Evolutionary conservation across 768 basidiomycete species (phyloP).

Genomic region (Calocera viscosa): DNA sequence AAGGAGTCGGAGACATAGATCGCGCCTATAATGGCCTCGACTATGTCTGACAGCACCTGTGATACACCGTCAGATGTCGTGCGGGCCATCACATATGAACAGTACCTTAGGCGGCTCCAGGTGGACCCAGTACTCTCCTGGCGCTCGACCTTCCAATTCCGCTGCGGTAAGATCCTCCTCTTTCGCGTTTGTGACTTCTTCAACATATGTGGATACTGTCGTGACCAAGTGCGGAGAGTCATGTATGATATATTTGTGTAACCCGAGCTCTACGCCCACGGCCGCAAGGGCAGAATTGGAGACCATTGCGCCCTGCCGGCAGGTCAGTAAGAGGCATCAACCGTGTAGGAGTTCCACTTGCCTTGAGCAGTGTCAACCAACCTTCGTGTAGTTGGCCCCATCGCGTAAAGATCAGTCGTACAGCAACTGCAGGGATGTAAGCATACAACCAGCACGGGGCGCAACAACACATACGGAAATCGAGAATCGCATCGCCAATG

Average conservation of each 20-base stretch:
- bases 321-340: neutral
- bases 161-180: constrained; percentile 38
- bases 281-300: constrained; percentile 68
- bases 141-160: constrained; percentile 36
- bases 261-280: constrained; percentile 54
- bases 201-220: constrained; percentile 43
- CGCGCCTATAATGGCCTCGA: constrained; percentile 70
- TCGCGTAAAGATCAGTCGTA: constrained; percentile 54
- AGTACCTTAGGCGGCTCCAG: constrained; percentile 64
- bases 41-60: constrained; percentile 63
- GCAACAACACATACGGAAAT: constrained; percentile 47
- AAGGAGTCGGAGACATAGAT: constrained; percentile 66
- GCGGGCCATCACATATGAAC: neutral
- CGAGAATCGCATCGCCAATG: constrained; percentile 74
- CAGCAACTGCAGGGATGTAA: constrained; percentile 42
- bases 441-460: neutral
- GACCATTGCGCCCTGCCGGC: constrained; percentile 63
- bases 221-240: constrained; percentile 42
- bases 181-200: constrained; percentile 33
- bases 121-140: constrained; percentile 68
- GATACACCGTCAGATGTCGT: constrained; percentile 10
- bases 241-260: constrained; percentile 49
- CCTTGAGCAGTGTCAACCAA: constrained; percentile 69
- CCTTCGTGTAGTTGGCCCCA: constrained; percentile 58
- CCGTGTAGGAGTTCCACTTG: constrained; percentile 18